phyloP scores from a whole-genome alignment of 176 grass and related monocot species.

The Avena atlantica region DNA sequence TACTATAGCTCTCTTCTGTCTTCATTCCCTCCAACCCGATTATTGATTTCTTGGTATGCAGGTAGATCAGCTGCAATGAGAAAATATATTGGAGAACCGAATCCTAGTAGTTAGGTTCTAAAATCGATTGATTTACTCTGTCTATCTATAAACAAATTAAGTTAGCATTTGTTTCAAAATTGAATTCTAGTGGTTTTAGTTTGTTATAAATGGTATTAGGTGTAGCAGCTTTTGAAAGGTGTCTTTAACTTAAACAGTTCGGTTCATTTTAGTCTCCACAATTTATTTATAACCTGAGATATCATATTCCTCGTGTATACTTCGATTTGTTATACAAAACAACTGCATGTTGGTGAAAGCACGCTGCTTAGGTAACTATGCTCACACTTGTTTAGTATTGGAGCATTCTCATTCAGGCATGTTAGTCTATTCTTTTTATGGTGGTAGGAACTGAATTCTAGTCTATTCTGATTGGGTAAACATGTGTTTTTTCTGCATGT shows the following conservation, averaged over 20 bases:
- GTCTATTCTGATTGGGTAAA: not conserved
- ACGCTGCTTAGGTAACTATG: not conserved
- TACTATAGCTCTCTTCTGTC: not conserved
- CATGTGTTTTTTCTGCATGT: slow-evolving; percentile 3
- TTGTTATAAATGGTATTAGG: slow-evolving; percentile 8
- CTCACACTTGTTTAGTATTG: not conserved
- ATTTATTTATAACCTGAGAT: not conserved
- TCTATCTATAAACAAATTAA: not conserved
- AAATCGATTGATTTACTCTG: not conserved
- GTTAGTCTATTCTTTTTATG: not conserved
- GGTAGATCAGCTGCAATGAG: not conserved
- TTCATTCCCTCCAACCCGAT: not conserved
- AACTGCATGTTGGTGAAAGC: slow-evolving; percentile 6
- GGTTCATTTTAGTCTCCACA: not conserved
- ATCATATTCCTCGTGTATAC: not conserved
- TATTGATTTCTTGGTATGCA: slow-evolving; percentile 13
- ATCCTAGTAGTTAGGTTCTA: slow-evolving; percentile 5
- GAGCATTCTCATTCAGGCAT: not conserved
- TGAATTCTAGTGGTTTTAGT: not conserved
- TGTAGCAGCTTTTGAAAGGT: slow-evolving; percentile 23
- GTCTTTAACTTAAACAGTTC: slow-evolving; percentile 6
- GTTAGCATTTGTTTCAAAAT: slow-evolving; percentile 28
- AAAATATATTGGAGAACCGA: not conserved
- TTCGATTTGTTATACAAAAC: slow-evolving; percentile 8
- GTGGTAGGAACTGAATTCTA: not conserved